A percentile compares a stretch with the other conserved stretches of the same genome.
phyloP scores from a whole-genome alignment of 2,329 filamentous ascomycete genomes.

The Albifimbria verrucaria region DNA sequence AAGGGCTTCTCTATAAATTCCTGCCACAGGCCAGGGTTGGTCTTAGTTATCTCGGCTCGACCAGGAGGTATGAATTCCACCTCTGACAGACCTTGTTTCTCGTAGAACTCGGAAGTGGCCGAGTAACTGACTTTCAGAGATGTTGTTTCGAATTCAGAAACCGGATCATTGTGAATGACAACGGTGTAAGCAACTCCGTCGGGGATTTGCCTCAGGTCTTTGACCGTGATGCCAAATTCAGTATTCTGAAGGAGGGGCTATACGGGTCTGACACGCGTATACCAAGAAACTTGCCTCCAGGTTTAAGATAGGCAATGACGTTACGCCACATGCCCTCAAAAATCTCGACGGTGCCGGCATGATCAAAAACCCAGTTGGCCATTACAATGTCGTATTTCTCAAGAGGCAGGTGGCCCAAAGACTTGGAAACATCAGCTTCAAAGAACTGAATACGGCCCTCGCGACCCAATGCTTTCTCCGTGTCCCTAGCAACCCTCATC shows the following conservation, averaged over 20 bases:
- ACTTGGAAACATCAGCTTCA: background rate
- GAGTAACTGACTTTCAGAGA: background rate
- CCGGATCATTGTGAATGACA: background rate
- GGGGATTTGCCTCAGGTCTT: background rate
- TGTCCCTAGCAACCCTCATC: background rate
- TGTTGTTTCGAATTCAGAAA: background rate
- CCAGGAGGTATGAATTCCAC: background rate
- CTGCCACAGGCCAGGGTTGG: too few relatives aligned
- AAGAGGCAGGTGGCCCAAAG: background rate
- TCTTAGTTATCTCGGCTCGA: too few relatives aligned
- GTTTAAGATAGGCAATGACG: conserved; percentile 17
- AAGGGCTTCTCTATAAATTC: too few relatives aligned
- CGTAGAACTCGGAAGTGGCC: background rate
- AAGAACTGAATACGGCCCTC: background rate
- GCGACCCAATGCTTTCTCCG: too few relatives aligned
- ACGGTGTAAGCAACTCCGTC: background rate
- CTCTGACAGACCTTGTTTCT: background rate
- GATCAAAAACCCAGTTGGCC: conserved; percentile 29
- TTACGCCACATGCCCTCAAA: conserved; percentile 27
- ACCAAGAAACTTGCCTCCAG: conserved; percentile 23
- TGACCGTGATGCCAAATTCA: background rate
- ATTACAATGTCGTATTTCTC: conserved; percentile 28
- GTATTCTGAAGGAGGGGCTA: background rate
- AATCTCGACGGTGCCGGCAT: conserved; percentile 16
- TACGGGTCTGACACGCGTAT: conserved; percentile 10